A percentile compares a stretch with the other conserved stretches of the same genome.
phyloP scores from a whole-genome alignment of 768 basidiomycete species.

The Austroboletus eburneus region DNA sequence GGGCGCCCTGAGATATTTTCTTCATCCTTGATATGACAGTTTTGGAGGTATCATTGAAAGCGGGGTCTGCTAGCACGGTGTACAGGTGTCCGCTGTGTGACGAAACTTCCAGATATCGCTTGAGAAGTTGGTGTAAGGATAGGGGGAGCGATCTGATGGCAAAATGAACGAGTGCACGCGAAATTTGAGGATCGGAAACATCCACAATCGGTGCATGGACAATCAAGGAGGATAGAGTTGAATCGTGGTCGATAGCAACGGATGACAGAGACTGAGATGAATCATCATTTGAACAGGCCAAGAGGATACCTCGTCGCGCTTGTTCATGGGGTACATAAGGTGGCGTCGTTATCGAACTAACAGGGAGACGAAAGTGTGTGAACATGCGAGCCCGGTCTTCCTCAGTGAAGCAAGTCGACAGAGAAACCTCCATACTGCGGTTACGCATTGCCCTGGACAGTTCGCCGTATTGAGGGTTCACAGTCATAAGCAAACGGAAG shows the following conservation, averaged over 20 bases:
- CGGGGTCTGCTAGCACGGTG: constrained; percentile 17
- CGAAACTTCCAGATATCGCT: constrained; percentile 19
- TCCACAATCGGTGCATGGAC: constrained; percentile 36
- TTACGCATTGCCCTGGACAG: constrained; percentile 98
- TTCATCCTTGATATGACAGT: constrained; percentile 14
- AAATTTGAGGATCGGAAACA: constrained; percentile 2
- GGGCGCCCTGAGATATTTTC: constrained; percentile 2
- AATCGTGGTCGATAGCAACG: constrained; percentile 46
- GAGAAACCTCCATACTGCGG: constrained; percentile 81
- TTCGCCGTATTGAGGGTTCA: constrained; percentile 89
- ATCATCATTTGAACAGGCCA: background rate
- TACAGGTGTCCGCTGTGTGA: constrained; percentile 10
- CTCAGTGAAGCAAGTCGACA: constrained; percentile 35
- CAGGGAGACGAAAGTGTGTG: constrained; percentile 51
- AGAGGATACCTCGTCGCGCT: constrained; percentile 23
- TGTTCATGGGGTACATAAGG: constrained; percentile 18
- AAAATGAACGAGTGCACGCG: constrained; percentile 27
- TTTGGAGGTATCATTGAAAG: constrained; percentile 10
- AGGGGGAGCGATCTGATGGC: constrained; percentile 19
- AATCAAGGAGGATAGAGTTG: constrained; percentile 39
- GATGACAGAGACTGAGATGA: constrained; percentile 28
- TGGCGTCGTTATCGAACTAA: constrained; percentile 2
- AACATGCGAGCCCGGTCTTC: constrained; percentile 48
- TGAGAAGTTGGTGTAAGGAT: constrained; percentile 13
- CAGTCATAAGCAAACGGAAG: constrained; percentile 92